Evolutionary conservation across 108 stramenopile species (phyloP).

Genomic region (Nitzschia sp.): DNA sequence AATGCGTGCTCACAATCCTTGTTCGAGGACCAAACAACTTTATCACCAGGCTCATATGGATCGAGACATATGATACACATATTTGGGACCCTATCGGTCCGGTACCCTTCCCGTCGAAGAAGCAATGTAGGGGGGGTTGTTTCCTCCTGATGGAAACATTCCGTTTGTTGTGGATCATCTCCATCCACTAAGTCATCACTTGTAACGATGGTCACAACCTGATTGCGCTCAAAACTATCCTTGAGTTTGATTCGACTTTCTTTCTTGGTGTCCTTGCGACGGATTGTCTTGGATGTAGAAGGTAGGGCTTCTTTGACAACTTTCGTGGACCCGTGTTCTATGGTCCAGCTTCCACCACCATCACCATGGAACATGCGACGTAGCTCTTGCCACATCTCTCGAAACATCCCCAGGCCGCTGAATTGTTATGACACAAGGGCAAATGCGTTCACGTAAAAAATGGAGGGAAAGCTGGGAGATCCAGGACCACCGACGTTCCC

Average conservation of each 20-base stretch:
- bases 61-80: slow-evolving; percentile 60
- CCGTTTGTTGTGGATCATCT: background rate
- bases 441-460: too few species aligned
- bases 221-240: slow-evolving; percentile 10
- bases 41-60: slow-evolving; percentile 47
- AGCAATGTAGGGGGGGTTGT: background rate
- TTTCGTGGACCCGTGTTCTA: too few species aligned
- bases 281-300: background rate
- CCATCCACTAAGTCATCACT: background rate
- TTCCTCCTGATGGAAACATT: background rate
- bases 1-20: slow-evolving; percentile 49
- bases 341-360: too few species aligned
- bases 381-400: too few species aligned
- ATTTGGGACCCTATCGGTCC: slow-evolving; percentile 40
- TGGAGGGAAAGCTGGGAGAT: too few species aligned
- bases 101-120: slow-evolving; percentile 4
- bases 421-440: too few species aligned
- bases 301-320: too few species aligned
- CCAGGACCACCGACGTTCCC: too few species aligned
- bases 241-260: slow-evolving; percentile 9
- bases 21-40: slow-evolving; percentile 42
- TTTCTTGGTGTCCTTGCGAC: slow-evolving; percentile 8
- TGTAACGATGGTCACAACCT: slow-evolving; percentile 9
- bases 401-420: too few species aligned
- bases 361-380: too few species aligned